Conservation (phyloP, 345 rosid species). For the Kandelia obovata region DNA sequence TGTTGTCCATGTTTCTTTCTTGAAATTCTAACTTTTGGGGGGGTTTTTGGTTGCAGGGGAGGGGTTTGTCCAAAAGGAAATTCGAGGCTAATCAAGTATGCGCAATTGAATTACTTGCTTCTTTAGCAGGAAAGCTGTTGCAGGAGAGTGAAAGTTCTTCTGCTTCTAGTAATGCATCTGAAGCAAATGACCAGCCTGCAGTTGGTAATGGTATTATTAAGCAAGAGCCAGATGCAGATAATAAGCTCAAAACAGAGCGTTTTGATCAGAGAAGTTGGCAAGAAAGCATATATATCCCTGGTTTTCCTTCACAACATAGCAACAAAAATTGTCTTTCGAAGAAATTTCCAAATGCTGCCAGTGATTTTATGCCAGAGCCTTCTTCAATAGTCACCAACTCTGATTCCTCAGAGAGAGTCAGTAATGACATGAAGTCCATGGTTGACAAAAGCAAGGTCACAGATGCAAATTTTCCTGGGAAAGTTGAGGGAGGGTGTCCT, state of each 20-base stretch:
- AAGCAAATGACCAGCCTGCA: slow-evolving; percentile 41
- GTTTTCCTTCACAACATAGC: slow-evolving; percentile 26
- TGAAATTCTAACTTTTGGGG: slow-evolving; percentile 18
- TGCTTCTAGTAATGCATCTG: slow-evolving; percentile 67
- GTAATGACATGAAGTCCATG: slow-evolving; percentile 28
- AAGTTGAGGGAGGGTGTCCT: slow-evolving; percentile 30
- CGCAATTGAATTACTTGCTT: slow-evolving; percentile 84
- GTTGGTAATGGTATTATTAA: slow-evolving; percentile 34
- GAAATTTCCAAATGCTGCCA: slow-evolving; percentile 27
- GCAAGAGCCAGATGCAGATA: slow-evolving; percentile 35
- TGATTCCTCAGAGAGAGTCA: slow-evolving; percentile 24
- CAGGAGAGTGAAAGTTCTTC: slow-evolving; percentile 80
- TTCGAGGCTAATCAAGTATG: slow-evolving; percentile 48
- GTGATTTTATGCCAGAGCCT: slow-evolving; percentile 32
- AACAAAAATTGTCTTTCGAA: slow-evolving; percentile 28
- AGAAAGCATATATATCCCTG: slow-evolving; percentile 30
- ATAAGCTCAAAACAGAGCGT: slow-evolving; percentile 40
- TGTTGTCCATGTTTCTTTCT: slow-evolving; percentile 5
- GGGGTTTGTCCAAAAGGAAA: slow-evolving; percentile 35
- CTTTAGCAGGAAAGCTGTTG: slow-evolving; percentile 75
- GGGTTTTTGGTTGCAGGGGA: slow-evolving; percentile 45
- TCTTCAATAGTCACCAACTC: slow-evolving; percentile 25
- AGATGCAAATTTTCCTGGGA: slow-evolving; percentile 17
- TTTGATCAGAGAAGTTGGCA: slow-evolving; percentile 44
- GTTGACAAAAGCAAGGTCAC: slow-evolving; percentile 22